phyloP scores from a whole-genome alignment of 345 rosid species.

The Linum usitatissimum region DNA sequence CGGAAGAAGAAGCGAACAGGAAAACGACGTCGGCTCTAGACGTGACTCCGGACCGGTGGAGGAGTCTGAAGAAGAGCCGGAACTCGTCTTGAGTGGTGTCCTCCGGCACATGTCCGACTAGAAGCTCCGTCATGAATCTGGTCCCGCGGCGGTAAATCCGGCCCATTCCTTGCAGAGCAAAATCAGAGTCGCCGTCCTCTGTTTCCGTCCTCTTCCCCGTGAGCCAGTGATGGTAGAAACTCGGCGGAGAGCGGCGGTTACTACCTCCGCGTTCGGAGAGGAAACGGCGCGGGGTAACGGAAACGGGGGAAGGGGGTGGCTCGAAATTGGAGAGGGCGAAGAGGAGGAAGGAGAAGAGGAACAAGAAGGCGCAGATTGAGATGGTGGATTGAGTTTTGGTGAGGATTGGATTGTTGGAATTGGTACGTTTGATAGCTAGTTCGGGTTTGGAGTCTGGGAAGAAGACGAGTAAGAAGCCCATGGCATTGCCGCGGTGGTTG shows the following conservation, averaged over 20 bases:
- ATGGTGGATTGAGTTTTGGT: conserved; percentile 72
- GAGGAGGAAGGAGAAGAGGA: conserved; percentile 61
- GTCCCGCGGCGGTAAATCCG: conserved; percentile 48
- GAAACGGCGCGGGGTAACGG: conserved; percentile 16
- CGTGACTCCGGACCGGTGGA: conserved; percentile 59
- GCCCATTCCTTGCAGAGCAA: conserved; percentile 66
- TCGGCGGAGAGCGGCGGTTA: not conserved
- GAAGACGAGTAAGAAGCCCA: conserved; percentile 72
- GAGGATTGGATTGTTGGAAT: conserved; percentile 36
- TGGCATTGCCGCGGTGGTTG: conserved; percentile 27
- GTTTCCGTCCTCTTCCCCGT: not conserved
- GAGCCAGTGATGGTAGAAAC: not conserved
- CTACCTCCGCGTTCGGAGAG: conserved; percentile 5
- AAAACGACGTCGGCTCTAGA: conserved; percentile 56
- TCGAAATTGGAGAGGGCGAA: conserved; percentile 91
- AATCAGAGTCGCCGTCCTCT: not conserved
- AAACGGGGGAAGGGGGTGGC: conserved; percentile 22
- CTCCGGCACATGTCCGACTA: conserved; percentile 54
- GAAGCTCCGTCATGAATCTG: conserved; percentile 40
- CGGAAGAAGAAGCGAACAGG: conserved; percentile 30
- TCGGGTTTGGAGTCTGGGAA: conserved; percentile 41
- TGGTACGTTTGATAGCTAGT: conserved; percentile 23
- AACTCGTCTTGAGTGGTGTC: conserved; percentile 41
- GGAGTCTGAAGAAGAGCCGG: conserved; percentile 45
- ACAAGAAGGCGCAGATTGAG: conserved; percentile 60